Conservation (phyloP, 345 rosid species). For the Raphanus raphanistrum region DNA sequence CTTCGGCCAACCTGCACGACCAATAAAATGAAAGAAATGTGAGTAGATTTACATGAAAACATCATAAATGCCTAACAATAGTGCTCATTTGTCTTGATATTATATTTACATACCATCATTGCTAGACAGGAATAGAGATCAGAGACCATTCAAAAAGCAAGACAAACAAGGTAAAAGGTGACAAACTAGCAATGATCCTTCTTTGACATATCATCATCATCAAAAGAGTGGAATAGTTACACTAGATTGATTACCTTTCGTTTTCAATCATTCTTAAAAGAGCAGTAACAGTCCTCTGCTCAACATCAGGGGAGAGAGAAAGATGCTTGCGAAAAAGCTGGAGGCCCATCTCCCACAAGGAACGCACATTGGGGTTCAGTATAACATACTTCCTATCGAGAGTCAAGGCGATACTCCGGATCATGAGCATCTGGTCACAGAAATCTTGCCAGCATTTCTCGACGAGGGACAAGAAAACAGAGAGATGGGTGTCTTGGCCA, state of each 20-base stretch:
- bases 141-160: slow-evolving; percentile 17
- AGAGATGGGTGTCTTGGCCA: slow-evolving; percentile 93
- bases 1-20: slow-evolving; percentile 76
- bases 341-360: slow-evolving; percentile 98
- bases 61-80: not conserved
- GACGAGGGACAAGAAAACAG: slow-evolving; percentile 84
- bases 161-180: not conserved
- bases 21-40: slow-evolving; percentile 23
- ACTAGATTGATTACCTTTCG: slow-evolving; percentile 67
- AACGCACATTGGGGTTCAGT: slow-evolving; percentile 77
- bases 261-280: slow-evolving; percentile 22
- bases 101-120: not conserved
- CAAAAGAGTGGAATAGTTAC: not conserved
- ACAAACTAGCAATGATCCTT: not conserved
- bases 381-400: slow-evolving; percentile 92
- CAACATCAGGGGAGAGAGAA: not conserved
- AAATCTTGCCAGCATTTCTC: slow-evolving; percentile 48
- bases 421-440: slow-evolving; percentile 24
- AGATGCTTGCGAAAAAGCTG: slow-evolving; percentile 71
- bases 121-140: not conserved
- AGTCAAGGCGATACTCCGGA: slow-evolving; percentile 92
- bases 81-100: not conserved
- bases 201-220: not conserved
- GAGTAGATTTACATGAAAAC: not conserved
- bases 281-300: slow-evolving; percentile 1